A percentile compares a stretch with the other conserved stretches of the same genome.
phyloP scores from a whole-genome alignment of 768 basidiomycete species.

The Butyriboletus loyo region DNA sequence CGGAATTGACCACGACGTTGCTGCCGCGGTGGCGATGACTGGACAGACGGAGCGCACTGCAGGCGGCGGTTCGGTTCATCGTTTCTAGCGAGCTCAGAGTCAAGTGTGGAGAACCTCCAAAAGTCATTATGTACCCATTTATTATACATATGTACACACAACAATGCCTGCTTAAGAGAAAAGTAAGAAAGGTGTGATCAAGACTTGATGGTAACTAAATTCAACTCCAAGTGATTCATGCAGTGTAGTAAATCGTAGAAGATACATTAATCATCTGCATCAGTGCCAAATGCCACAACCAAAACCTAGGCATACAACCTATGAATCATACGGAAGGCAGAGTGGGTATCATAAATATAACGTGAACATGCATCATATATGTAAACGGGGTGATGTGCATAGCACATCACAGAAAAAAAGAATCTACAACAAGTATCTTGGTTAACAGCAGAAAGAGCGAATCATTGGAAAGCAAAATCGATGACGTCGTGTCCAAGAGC shows the following conservation, averaged over 20 bases:
- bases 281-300: conserved; percentile 1
- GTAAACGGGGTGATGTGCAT: conserved; percentile 1
- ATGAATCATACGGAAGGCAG: conserved; percentile 3
- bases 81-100: too few species aligned
- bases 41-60: not conserved
- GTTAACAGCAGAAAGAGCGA: conserved; percentile 5
- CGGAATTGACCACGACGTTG: not conserved
- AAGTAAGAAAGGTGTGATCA: not conserved
- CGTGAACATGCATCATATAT: conserved; percentile 14
- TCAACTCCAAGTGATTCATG: not conserved
- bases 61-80: conserved; percentile 1
- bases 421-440: conserved; percentile 6
- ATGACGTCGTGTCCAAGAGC: conserved; percentile 13
- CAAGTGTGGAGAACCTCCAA: not conserved
- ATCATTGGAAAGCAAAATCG: conserved; percentile 9
- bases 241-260: not conserved
- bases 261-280: conserved; percentile 11
- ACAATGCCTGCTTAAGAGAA: not conserved
- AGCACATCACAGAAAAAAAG: not conserved
- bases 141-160: not conserved
- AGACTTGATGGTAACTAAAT: not conserved
- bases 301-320: conserved; percentile 26
- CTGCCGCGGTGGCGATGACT: not conserved
- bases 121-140: not conserved
- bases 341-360: conserved; percentile 15